These are phyloP conservation scores for Eucommia ulmoides DNA, from an alignment of 257 asterid genomes.

Conservation along the genomic window DNA sequence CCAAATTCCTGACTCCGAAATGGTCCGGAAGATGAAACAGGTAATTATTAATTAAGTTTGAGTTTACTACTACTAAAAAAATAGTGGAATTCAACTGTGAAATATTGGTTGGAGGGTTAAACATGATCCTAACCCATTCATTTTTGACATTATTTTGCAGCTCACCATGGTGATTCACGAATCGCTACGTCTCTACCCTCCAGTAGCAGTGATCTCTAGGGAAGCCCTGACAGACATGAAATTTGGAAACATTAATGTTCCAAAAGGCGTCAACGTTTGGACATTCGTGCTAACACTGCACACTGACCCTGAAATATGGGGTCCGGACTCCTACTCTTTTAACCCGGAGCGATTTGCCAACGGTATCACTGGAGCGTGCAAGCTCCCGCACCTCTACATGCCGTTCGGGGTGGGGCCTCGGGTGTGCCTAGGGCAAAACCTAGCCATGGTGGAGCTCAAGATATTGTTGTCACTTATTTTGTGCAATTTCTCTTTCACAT, in stretches of 20 bases:
- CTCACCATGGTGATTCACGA: slow-evolving; percentile 52
- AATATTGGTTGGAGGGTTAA: too few relatives aligned
- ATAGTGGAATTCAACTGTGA: too few relatives aligned
- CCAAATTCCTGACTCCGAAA: slow-evolving; percentile 34
- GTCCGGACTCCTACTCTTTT: slow-evolving; percentile 34
- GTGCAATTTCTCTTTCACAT: slow-evolving; percentile 40
- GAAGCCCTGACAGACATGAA: slow-evolving; percentile 54
- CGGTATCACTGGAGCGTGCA: slow-evolving; percentile 53
- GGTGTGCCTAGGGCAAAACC: slow-evolving; percentile 49
- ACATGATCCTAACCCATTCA: too few relatives aligned
- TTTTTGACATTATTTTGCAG: slow-evolving; percentile 21
- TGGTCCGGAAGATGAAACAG: slow-evolving; percentile 52
- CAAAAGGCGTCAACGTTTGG: slow-evolving; percentile 49
- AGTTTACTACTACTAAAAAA: too few relatives aligned
- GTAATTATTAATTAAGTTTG: too few relatives aligned
- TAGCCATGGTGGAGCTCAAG: slow-evolving; percentile 69
- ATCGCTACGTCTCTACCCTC: slow-evolving; percentile 63
- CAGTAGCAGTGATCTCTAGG: slow-evolving; percentile 44
- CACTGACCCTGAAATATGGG: slow-evolving; percentile 40
- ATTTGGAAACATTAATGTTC: slow-evolving; percentile 33
- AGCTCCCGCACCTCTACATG: slow-evolving; percentile 53
- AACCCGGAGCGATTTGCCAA: slow-evolving; percentile 53
- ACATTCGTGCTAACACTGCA: slow-evolving; percentile 43
- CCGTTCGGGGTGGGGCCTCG: slow-evolving; percentile 65
- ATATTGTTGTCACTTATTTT: slow-evolving; percentile 44